phyloP scores from a whole-genome alignment of 257 asterid genomes.

The Rehmannia glutinosa region DNA sequence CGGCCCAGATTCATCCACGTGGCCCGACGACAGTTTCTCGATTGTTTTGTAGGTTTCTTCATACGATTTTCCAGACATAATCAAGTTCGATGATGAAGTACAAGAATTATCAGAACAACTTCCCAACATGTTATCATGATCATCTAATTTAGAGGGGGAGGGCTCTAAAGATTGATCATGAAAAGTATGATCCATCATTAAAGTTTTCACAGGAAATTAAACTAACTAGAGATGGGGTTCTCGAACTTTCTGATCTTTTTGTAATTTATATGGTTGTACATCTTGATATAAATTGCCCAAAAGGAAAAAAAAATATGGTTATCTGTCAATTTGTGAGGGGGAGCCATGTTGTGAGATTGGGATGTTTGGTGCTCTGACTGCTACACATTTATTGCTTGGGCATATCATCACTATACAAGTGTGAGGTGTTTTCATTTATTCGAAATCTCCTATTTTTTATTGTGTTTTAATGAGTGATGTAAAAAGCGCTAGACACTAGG shows the following conservation, averaged over 20 bases:
- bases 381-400: slow-evolving; percentile 17
- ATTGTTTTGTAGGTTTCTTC: slow-evolving; percentile 48
- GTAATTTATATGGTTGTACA: slow-evolving; percentile 13
- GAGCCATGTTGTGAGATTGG: slow-evolving; percentile 48
- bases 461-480: no score
- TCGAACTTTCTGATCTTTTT: slow-evolving; percentile 13
- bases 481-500: no score
- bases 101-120: slow-evolving; percentile 53
- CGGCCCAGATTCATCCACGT: background rate
- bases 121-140: slow-evolving; percentile 27
- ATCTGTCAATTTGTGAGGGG: slow-evolving; percentile 34
- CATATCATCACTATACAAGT: no score
- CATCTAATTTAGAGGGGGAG: background rate
- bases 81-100: slow-evolving; percentile 22
- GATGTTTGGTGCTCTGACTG: slow-evolving; percentile 27
- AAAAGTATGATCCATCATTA: slow-evolving; percentile 3
- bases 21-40: slow-evolving; percentile 17
- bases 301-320: slow-evolving; percentile 17
- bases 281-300: background rate
- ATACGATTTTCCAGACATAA: slow-evolving; percentile 30
- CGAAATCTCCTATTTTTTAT: no score
- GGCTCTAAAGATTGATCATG: slow-evolving; percentile 19
- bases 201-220: slow-evolving; percentile 27
- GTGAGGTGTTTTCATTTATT: no score
- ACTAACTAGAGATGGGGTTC: slow-evolving; percentile 17